Evolutionary conservation across 495 filamentous ascomycete genomes (phyloP).

Genomic region (Lichenothelia convexa): DNA sequence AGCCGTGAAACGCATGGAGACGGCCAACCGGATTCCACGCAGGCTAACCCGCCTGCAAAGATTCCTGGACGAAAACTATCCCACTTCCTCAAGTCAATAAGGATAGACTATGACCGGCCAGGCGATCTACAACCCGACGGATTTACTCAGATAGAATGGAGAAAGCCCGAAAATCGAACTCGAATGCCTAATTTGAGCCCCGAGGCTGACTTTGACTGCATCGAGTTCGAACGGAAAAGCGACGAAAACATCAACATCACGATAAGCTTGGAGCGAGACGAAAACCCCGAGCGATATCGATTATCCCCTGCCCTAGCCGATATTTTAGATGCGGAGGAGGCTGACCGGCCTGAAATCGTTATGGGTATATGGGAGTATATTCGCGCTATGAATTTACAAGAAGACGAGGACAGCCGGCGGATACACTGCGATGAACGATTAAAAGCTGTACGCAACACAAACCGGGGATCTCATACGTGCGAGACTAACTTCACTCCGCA

Average conservation of each 20-base stretch:
- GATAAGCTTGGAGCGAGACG: slow-evolving; percentile 72
- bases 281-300: slow-evolving; percentile 65
- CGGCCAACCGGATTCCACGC: slow-evolving; percentile 22
- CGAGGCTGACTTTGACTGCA: slow-evolving; percentile 64
- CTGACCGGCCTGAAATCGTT: slow-evolving; percentile 66
- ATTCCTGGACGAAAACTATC: slow-evolving; percentile 43
- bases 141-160: slow-evolving; percentile 50
- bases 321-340: slow-evolving; percentile 70
- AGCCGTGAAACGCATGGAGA: slow-evolving; percentile 47
- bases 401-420: slow-evolving; percentile 80
- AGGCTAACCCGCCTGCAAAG: slow-evolving; percentile 19
- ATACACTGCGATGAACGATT: slow-evolving; percentile 78
- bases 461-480: background rate
- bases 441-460: slow-evolving; percentile 37
- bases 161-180: slow-evolving; percentile 38
- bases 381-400: slow-evolving; percentile 64
- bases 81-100: slow-evolving; percentile 88
- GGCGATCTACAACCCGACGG: slow-evolving; percentile 33
- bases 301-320: slow-evolving; percentile 64
- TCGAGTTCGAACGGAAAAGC: slow-evolving; percentile 77
- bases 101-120: slow-evolving; percentile 65
- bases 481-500: slow-evolving; percentile 6
- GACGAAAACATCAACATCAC: slow-evolving; percentile 88
- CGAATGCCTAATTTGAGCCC: slow-evolving; percentile 10
- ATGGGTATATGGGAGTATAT: slow-evolving; percentile 94